Conservation (phyloP, 2,329 filamentous ascomycete species). For the Trichophyton equinum region DNA sequence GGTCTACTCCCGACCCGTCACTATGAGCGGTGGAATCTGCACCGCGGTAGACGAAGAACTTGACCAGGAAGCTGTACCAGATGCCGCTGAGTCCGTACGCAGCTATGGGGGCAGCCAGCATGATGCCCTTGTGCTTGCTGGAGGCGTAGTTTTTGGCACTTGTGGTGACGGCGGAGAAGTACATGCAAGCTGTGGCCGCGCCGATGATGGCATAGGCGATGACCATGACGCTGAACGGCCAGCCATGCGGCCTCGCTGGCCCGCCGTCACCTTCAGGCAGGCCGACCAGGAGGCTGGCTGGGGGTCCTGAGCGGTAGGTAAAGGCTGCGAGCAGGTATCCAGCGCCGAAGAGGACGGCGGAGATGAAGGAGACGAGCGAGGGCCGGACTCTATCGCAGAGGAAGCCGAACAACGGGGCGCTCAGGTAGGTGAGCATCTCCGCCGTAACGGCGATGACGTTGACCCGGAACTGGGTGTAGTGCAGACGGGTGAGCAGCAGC, state of each 20-base stretch:
- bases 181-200: conserved; percentile 75
- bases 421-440: conserved; percentile 78
- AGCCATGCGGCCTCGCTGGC: conserved; percentile 30
- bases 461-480: conserved; percentile 83
- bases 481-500: conserved; percentile 71
- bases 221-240: conserved; percentile 74
- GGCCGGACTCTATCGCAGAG: conserved; percentile 82
- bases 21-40: conserved; percentile 52
- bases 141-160: conserved; percentile 97
- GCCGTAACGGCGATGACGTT: conserved; percentile 80
- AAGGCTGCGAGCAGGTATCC: conserved; percentile 77
- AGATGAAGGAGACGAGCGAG: conserved; percentile 58
- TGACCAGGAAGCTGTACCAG: conserved; percentile 87
- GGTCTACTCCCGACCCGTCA: conserved; percentile 47
- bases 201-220: conserved; percentile 73
- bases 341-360: conserved; percentile 59
- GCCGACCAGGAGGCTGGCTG: conserved; percentile 36
- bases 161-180: conserved; percentile 79
- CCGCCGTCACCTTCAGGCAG: neutral
- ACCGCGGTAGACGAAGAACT: conserved; percentile 30
- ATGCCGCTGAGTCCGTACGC: conserved; percentile 88
- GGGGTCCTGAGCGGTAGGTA: conserved; percentile 53
- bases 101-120: conserved; percentile 80
- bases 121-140: conserved; percentile 74
- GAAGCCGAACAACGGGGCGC: conserved; percentile 81